Conservation (phyloP, 2,329 filamentous ascomycete genomes). For the Calcarisporium arbuscula region DNA sequence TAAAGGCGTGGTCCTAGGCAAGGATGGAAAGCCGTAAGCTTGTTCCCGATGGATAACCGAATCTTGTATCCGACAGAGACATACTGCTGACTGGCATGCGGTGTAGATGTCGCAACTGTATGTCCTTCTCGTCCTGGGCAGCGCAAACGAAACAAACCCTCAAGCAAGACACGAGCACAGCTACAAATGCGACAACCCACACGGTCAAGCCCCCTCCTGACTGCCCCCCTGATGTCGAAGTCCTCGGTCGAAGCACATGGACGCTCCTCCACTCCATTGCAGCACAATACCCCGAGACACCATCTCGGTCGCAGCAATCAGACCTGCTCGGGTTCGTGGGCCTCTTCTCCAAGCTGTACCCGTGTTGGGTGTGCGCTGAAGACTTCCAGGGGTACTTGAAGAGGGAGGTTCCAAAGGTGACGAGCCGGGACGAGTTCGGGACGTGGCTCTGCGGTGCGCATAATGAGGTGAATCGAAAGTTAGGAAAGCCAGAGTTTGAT, state of each 20-base stretch:
- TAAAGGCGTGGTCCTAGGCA: slow-evolving; percentile 68
- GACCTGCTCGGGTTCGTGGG: slow-evolving; percentile 74
- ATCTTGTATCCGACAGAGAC: not conserved
- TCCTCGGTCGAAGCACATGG: slow-evolving; percentile 83
- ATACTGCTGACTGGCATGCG: slow-evolving; percentile 1
- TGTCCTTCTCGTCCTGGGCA: slow-evolving; percentile 22
- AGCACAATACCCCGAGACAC: slow-evolving; percentile 71
- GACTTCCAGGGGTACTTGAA: slow-evolving; percentile 82
- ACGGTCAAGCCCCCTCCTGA: slow-evolving; percentile 45
- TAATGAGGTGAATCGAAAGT: slow-evolving; percentile 80
- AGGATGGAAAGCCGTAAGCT: slow-evolving; percentile 78
- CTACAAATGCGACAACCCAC: slow-evolving; percentile 27
- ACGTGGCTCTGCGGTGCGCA: slow-evolving; percentile 80
- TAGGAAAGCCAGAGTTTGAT: slow-evolving; percentile 89
- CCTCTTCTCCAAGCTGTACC: slow-evolving; percentile 81
- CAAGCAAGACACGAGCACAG: slow-evolving; percentile 9
- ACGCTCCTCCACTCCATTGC: slow-evolving; percentile 89
- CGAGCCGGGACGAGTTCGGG: slow-evolving; percentile 64
- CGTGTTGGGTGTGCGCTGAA: slow-evolving; percentile 91
- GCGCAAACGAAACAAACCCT: slow-evolving; percentile 21
- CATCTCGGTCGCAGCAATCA: slow-evolving; percentile 61
- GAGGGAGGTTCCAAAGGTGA: slow-evolving; percentile 57
- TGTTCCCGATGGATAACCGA: not conserved
- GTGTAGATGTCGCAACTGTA: slow-evolving; percentile 26
- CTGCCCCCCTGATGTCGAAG: slow-evolving; percentile 86